Evolutionary conservation across 352 stramenopile genomes (phyloP), one percentile per base, ranked within the genome.

Genomic region (Pythium brachiatum): DNA sequence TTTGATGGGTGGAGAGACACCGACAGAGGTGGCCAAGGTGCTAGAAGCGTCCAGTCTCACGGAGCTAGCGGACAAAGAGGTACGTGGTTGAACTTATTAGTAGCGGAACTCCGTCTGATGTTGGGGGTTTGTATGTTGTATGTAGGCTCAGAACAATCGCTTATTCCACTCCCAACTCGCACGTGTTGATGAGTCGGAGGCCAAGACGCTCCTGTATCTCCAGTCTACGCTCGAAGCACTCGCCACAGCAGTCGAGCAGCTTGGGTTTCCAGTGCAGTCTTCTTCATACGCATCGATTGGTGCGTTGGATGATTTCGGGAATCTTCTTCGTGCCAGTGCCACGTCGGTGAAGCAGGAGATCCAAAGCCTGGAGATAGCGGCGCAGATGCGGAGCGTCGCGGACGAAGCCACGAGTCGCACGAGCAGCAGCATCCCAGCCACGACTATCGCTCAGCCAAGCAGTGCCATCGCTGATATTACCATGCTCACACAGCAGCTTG

Each of bases 321-420:
- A 77, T 26, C 43, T 89, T 32, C 57, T 90, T 44, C 66, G 73
- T 29, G 74, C 68, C 29, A 75, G 87, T 32, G 71, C 82, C 13
- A 76, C 83, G 34, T 57, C 73, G 0, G 56, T 76, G 20, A 84
- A 79, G 52, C 79, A 88, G 57, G 81, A 90, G 53, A 85, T 90
- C 27, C 81, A 90, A 62, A 86, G 66, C 34, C 67, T 89, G 53
- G 72, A 90, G 68, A 89, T 89, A 62, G 68, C 76, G 25, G 74
- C 71, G 18, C 75, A 84, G 57, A 90, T 89, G 79, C 69, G 71
- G 26, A 80, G 64, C 41, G 73, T 84, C 11, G 74, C 75, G 15
- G 77, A 75, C 6, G 77, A 88, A 47, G 61, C 60, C 29, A 57
- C 55, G 18, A 34, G 18, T 39, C 12, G 44, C 64, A 36, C 61